Evolutionary conservation across 805 yeast genomes (phyloP).

Genomic region (Hanseniaspora opuntiae): DNA sequence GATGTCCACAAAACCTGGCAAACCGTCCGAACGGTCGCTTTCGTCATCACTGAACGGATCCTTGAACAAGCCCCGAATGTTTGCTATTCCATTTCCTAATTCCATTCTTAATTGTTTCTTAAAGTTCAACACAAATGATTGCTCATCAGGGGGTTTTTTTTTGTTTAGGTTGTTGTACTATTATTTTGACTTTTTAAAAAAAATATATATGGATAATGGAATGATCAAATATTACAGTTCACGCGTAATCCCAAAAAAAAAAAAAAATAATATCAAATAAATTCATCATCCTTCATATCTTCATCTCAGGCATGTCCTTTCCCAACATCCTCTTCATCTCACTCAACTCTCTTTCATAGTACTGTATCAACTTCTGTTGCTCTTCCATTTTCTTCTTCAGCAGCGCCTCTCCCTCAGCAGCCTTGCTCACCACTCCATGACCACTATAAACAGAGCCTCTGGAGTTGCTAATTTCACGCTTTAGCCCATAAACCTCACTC

Average conservation of each 20-base stretch:
- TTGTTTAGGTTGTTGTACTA: too few species aligned
- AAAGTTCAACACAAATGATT: too few species aligned
- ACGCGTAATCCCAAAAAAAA: background rate
- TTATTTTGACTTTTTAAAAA: background rate
- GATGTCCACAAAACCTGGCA: background rate
- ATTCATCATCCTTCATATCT: background rate
- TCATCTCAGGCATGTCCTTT: background rate
- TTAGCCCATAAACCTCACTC: background rate
- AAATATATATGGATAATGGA: background rate
- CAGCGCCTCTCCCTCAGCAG: background rate
- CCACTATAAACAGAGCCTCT: background rate
- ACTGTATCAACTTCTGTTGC: slow-evolving; percentile 18
- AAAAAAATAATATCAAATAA: background rate
- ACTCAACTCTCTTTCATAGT: slow-evolving; percentile 18
- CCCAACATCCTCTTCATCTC: slow-evolving; percentile 16
- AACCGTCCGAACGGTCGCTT: background rate
- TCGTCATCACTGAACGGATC: background rate
- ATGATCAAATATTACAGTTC: too few species aligned
- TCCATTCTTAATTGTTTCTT: background rate
- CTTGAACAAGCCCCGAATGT: background rate
- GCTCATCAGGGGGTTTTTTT: too few species aligned
- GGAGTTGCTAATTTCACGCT: background rate
- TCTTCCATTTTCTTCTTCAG: slow-evolving; percentile 15
- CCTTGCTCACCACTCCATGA: background rate
- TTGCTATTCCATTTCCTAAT: background rate